Evolutionary conservation across 2,329 filamentous ascomycete species (phyloP).

Genomic region (Didymella lethalis): DNA sequence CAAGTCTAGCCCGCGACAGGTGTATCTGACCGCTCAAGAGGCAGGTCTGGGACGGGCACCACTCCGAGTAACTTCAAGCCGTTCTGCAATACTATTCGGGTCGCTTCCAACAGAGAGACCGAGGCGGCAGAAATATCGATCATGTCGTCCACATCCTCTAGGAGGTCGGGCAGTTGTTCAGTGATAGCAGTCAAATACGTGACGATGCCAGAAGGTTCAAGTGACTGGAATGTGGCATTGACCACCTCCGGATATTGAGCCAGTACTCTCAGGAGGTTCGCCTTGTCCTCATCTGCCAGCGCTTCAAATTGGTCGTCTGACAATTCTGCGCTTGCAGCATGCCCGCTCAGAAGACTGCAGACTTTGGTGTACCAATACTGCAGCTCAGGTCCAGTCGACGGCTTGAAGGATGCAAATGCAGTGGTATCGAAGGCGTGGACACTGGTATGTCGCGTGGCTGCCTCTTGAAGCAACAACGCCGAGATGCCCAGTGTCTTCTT

Average conservation of each 20-base stretch:
- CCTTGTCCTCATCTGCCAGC: conserved; percentile 35
- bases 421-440: conserved; percentile 38
- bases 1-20: conserved; percentile 25
- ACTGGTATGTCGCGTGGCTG: conserved; percentile 32
- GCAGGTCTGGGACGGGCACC: conserved; percentile 22
- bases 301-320: conserved; percentile 34
- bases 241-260: conserved; percentile 45
- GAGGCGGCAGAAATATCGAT: conserved; percentile 28
- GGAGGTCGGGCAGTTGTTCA: conserved; percentile 36
- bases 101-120: conserved; percentile 37
- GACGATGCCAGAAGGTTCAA: conserved; percentile 41
- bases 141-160: conserved; percentile 31
- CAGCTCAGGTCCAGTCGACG: conserved; percentile 39
- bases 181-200: conserved; percentile 39
- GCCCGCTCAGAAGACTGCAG: conserved; percentile 25
- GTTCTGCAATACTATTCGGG: conserved; percentile 41
- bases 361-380: conserved; percentile 44
- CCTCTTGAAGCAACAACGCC: conserved; percentile 41
- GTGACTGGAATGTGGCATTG: conserved; percentile 33
- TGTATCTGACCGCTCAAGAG: conserved; percentile 37
- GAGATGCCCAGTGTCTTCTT: conserved; percentile 30
- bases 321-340: conserved; percentile 22
- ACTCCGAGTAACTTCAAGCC: conserved; percentile 43
- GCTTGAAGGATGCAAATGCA: conserved; percentile 39
- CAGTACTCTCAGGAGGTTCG: conserved; percentile 39